Base-by-base conservation (phyloP, 192 early-diverging fungal genomes). In the Endogone sp. region DNA sequence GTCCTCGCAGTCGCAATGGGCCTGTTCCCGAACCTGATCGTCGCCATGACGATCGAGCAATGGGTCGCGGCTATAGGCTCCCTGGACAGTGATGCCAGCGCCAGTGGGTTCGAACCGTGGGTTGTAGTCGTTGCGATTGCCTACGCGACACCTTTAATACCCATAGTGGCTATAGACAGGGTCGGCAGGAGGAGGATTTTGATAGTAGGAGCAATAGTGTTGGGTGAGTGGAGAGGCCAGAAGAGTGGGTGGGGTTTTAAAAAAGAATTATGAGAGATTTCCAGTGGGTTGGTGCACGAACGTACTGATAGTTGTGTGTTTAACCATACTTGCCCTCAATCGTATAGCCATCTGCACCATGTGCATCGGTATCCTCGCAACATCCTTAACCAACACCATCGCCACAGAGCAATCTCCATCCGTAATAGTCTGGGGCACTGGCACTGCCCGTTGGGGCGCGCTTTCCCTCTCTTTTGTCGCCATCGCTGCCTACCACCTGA, bases 1-100 rank as follows among this genome's bases (percentile, higher is more conserved):
- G 61, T 89, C 22, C 71, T 91, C 20, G 91, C 90, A 27, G 70
- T 92, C 16, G 57, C 82, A 10, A 81, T 95, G 54, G 91, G 91
- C 68, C 75, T 86, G 22, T 89, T 93, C 71, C 91, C 93, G 73
- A 92, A 94, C 73, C 80, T 90, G 27, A 94, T 90, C 10, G 94
- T 93, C 63, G 90, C 93, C 72, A 96, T 94, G 75, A 84, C 88
- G 56, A 86, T 93, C 54, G 9, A 49, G 37, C 9, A 6, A 16
- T 49, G 37, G 37, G 37, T 49, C 6, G 37, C 37, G 37, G 37
- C 6, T 6, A 11, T 49, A 16, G 37, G 37, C 37, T 6, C 16
- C 16, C 9, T 16, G 1, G 37, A 16, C 16, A 16, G 37, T 6
- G 9, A 49, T 6, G 37, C 37, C 37, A 49, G 37, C 16, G 37